phyloP scores from a whole-genome alignment of 192 early-diverging fungal genomes.

The Coemansia sp. region DNA sequence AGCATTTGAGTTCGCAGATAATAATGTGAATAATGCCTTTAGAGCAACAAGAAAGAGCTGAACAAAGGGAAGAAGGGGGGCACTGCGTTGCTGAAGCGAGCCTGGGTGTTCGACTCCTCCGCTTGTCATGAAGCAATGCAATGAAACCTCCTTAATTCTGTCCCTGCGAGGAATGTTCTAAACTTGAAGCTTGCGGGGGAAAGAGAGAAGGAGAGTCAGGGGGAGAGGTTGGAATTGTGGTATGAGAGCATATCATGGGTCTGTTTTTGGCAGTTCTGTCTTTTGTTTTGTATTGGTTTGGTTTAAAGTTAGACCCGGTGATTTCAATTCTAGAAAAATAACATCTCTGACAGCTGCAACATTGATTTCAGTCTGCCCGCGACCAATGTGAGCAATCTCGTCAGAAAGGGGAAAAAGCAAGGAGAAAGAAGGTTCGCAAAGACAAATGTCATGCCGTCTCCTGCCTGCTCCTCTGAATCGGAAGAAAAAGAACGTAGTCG shows the following conservation, averaged over 20 bases:
- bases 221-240: background rate
- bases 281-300: background rate
- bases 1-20: background rate
- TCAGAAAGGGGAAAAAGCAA: background rate
- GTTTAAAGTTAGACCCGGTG: background rate
- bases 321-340: background rate
- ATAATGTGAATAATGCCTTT: background rate
- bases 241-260: background rate
- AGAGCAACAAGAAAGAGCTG: background rate
- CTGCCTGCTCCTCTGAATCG: too few relatives aligned
- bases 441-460: background rate
- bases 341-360: background rate
- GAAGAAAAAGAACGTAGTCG: too few relatives aligned
- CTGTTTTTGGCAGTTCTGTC: background rate
- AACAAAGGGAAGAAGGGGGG: background rate
- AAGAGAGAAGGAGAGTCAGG: background rate
- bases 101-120: background rate
- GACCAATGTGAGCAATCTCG: background rate
- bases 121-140: background rate
- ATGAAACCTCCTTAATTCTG: constrained; percentile 2
- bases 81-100: background rate
- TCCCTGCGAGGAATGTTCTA: background rate
- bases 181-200: background rate
- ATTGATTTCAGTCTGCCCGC: background rate
- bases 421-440: background rate